These are phyloP conservation scores for Pseudogymnoascus sp. DNA, from an alignment of 2,329 filamentous ascomycete genomes.

Conservation along the genomic window DNA sequence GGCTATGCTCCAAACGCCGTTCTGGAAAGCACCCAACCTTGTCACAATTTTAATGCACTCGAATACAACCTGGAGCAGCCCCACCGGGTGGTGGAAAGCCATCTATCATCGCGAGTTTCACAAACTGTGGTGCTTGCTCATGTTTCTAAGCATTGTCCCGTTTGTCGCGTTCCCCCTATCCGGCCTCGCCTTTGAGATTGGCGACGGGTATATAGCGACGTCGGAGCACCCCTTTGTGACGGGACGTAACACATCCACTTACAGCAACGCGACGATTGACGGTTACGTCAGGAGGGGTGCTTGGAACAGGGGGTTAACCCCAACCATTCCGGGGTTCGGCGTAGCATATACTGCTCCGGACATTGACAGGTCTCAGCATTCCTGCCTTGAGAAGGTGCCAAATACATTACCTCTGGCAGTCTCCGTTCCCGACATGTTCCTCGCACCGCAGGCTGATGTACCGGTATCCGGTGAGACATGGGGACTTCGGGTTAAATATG, in stretches of 20 bases:
- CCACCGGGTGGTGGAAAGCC: neutral
- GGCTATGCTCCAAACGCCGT: neutral
- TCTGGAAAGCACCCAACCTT: neutral
- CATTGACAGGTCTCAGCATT: neutral
- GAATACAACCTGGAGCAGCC: neutral
- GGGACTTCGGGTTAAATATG: conserved; percentile 3
- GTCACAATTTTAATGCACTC: conserved; percentile 2
- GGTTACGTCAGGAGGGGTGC: neutral
- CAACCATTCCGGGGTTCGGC: neutral
- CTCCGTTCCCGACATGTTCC: conserved; percentile 1
- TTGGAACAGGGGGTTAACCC: neutral
- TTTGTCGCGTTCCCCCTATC: neutral
- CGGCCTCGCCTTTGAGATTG: neutral
- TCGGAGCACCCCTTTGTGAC: neutral
- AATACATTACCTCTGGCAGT: neutral
- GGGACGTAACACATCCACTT: neutral
- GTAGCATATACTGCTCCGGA: neutral
- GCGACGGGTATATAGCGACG: neutral
- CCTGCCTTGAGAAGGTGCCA: neutral
- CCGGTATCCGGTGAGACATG: conserved; percentile 3
- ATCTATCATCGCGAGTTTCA: neutral
- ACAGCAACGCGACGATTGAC: neutral
- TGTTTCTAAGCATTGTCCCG: neutral
- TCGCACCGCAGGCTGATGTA: conserved; percentile 1
- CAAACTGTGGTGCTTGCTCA: neutral